These are phyloP conservation scores for Suillus cothurnatus DNA, from an alignment of 768 basidiomycete species.

Conservation along the genomic window DNA sequence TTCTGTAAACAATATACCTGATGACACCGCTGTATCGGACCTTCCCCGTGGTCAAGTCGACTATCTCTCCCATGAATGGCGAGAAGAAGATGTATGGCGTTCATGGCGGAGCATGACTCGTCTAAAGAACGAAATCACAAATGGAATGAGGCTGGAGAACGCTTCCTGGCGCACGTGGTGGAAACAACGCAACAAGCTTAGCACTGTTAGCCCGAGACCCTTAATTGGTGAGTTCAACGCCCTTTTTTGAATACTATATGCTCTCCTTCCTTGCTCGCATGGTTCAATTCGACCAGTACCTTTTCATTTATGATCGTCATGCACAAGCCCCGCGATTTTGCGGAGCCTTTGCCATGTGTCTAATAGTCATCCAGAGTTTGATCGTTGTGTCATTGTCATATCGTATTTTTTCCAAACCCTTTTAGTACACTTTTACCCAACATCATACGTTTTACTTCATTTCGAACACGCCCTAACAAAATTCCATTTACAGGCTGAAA, in stretches of 20 bases:
- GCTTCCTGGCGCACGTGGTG: constrained; percentile 99
- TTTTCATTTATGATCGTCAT: constrained; percentile 14
- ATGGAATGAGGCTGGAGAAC: constrained; percentile 94
- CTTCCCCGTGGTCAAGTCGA: constrained; percentile 93
- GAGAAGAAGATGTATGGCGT: constrained; percentile 97
- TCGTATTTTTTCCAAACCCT: constrained; percentile 5
- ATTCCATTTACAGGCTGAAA: constrained; percentile 86
- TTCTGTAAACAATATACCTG: constrained; percentile 63
- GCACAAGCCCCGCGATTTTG: neutral
- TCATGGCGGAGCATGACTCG: constrained; percentile 99
- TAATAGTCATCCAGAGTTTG: neutral
- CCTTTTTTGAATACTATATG: constrained; percentile 8
- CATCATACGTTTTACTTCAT: neutral
- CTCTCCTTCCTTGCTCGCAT: constrained; percentile 6
- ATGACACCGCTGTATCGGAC: constrained; percentile 81
- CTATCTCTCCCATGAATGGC: constrained; percentile 97
- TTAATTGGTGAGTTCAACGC: constrained; percentile 81
- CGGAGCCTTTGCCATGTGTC: constrained; percentile 6
- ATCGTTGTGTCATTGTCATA: constrained; percentile 15
- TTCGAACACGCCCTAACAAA: constrained; percentile 17
- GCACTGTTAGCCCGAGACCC: constrained; percentile 93
- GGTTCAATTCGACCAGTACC: neutral
- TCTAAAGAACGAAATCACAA: constrained; percentile 97
- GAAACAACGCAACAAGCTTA: constrained; percentile 96
- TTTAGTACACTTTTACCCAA: neutral